Evolutionary conservation across 2,329 filamentous ascomycete species (phyloP).

Genomic region (Alternaria arbusti): DNA sequence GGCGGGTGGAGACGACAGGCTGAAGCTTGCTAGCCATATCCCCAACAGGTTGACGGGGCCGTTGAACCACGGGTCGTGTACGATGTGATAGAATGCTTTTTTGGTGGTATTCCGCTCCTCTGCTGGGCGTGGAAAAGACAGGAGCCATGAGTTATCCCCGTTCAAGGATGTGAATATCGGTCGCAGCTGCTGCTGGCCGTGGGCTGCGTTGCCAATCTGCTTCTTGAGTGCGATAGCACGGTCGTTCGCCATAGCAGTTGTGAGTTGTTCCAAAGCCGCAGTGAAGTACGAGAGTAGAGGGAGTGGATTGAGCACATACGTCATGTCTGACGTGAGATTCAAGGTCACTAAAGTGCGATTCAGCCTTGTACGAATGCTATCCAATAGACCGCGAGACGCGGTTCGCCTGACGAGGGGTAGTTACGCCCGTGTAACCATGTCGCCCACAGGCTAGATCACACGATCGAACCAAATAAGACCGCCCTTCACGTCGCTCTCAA

Average conservation of each 20-base stretch:
- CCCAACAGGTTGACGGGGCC: background rate
- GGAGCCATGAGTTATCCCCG: background rate
- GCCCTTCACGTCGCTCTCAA: background rate
- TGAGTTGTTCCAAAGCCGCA: background rate
- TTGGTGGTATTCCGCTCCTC: background rate
- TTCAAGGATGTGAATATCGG: background rate
- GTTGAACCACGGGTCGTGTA: background rate
- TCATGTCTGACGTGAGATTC: background rate
- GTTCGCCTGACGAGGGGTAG: background rate
- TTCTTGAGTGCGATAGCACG: background rate
- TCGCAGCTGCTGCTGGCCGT: background rate
- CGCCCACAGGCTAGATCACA: background rate
- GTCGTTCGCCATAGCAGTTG: background rate
- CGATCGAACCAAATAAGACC: background rate
- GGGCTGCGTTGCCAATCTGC: background rate
- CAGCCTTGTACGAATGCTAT: background rate
- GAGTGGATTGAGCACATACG: background rate
- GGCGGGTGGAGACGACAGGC: background rate
- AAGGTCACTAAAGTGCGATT: fast-evolving
- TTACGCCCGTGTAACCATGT: background rate
- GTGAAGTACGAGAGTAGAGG: background rate
- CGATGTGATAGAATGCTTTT: background rate
- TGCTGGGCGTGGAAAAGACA: background rate
- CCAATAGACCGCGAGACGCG: background rate
- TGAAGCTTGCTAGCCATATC: background rate